Evolutionary conservation across 257 asterid species (phyloP).

Genomic region (Haberlea rhodopensis): DNA sequence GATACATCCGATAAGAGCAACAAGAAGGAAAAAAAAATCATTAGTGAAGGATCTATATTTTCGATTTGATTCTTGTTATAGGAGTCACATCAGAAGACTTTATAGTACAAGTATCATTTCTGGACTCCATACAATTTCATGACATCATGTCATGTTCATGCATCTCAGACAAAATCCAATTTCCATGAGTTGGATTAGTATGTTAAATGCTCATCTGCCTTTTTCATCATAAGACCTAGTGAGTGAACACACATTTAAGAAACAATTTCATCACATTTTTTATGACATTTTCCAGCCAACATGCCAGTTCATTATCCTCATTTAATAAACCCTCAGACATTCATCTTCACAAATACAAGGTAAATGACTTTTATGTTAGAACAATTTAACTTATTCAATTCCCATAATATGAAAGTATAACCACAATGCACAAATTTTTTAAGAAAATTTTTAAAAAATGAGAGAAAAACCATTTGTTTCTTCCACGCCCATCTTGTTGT

Average conservation of each 20-base stretch:
- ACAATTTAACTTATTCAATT: too few species aligned
- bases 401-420: too few species aligned
- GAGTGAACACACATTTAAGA: neutral
- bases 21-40: neutral
- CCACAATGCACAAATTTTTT: neutral
- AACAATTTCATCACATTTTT: neutral
- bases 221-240: neutral
- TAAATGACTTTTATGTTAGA: neutral
- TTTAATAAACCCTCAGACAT: neutral
- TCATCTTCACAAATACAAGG: neutral
- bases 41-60: too few species aligned
- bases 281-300: neutral
- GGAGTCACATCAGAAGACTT: neutral
- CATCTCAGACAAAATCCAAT: too few species aligned
- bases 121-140: conserved; percentile 10
- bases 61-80: neutral
- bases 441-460: too few species aligned
- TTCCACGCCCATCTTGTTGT: neutral
- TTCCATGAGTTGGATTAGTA: too few species aligned
- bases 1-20: conserved; percentile 23
- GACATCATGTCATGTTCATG: too few species aligned
- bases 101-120: neutral
- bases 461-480: neutral
- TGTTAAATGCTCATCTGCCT: neutral
- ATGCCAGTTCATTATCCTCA: neutral